A percentile compares a stretch with the other conserved stretches of the same genome.
Conservation (phyloP, 169 alveolate species). For the Plasmodium fragile region DNA sequence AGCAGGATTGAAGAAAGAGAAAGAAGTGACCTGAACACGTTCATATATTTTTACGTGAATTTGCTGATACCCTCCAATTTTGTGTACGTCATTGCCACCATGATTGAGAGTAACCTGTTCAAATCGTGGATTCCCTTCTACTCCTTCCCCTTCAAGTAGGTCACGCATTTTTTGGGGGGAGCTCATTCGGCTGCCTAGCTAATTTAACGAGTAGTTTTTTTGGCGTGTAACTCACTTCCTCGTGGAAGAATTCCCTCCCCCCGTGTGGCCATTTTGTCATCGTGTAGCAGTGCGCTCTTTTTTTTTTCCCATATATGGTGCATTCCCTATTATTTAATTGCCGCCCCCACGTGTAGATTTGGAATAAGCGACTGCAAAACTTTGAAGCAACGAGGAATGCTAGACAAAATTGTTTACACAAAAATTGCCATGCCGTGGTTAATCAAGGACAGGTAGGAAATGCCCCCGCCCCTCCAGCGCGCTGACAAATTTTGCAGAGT, state of each 20-base stretch:
- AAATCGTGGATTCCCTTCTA: conserved; percentile 60
- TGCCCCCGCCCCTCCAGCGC: not conserved
- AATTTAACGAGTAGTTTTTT: not conserved
- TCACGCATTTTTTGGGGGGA: not conserved
- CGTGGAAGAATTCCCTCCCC: not conserved
- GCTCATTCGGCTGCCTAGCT: not conserved
- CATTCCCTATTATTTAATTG: not conserved
- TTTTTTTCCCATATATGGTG: not conserved
- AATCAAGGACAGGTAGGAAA: conserved; percentile 37
- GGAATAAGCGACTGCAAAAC: conserved; percentile 53
- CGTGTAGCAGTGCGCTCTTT: not conserved
- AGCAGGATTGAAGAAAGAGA: conserved; percentile 27
- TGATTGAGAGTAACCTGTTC: conserved; percentile 29
- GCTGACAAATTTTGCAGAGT: not conserved
- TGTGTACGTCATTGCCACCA: conserved; percentile 29
- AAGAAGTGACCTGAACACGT: conserved; percentile 44
- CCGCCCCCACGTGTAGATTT: conserved; percentile 6
- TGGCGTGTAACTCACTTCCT: not conserved
- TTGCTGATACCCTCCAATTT: conserved; percentile 56
- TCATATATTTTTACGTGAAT: conserved; percentile 48
- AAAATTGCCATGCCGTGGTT: conserved; percentile 73
- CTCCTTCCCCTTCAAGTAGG: conserved; percentile 44
- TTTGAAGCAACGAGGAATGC: conserved; percentile 27
- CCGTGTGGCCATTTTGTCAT: not conserved
- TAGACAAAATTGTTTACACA: conserved; percentile 52